phyloP scores from a whole-genome alignment of 179 eudicot genomes.

The Patellifolia procumbens region DNA sequence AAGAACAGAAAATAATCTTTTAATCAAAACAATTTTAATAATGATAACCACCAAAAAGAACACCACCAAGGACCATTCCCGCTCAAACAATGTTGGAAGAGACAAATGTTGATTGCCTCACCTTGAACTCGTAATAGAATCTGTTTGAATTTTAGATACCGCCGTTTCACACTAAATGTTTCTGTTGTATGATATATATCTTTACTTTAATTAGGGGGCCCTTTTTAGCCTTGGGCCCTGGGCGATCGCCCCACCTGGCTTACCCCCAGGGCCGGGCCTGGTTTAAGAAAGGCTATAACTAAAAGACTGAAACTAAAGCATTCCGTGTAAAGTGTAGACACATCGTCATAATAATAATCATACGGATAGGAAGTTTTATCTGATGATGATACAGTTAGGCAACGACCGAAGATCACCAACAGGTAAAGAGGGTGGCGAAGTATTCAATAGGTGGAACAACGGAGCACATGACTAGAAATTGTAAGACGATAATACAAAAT shows the following conservation, averaged over 20 bases:
- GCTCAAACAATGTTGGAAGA: not conserved
- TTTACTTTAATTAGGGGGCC: no score
- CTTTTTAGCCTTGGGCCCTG: no score
- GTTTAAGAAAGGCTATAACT: not conserved
- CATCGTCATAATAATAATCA: not conserved
- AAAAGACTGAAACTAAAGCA: not conserved
- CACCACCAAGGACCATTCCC: not conserved
- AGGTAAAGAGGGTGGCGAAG: not conserved
- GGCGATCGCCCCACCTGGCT: no score
- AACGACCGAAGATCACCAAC: no score
- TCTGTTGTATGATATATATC: no score
- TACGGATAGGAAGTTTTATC: not conserved
- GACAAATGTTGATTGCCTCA: not conserved
- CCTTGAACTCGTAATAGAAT: not conserved
- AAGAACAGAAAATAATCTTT: not conserved
- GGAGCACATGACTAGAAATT: not conserved
- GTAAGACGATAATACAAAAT: no score
- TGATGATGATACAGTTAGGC: no score
- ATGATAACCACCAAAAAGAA: not conserved
- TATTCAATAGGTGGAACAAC: not conserved
- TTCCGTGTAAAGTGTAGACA: not conserved
- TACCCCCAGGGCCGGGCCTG: no score
- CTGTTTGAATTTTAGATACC: not conserved
- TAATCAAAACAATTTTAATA: not conserved
- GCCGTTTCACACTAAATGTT: no score